Evolutionary conservation across 1,139 yeast species (phyloP), one percentile per base, ranked within the genome.

Genomic region (Pichia sp.): DNA sequence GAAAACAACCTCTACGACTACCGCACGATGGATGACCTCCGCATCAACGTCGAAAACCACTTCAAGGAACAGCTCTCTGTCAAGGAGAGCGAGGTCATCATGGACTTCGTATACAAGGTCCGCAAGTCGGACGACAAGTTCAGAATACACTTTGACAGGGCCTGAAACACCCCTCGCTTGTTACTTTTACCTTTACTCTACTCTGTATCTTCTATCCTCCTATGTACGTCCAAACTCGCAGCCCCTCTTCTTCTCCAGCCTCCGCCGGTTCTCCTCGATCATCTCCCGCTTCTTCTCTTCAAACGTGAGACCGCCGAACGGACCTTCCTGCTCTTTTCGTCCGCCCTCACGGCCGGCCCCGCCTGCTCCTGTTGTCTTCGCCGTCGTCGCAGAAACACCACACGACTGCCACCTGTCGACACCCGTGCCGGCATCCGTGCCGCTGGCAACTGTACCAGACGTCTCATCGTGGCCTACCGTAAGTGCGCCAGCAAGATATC

Each of bases 91-190:
- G 96, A 89, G 64, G 80, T 84, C 45, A 81, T 89, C 46, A 85
- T 93, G 46, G 87, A 85, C 62, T 89, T 89, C 64, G 74, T 89
- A 56, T 89, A 89, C 70, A 82, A 85, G 61, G 89, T 86, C 53
- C 80, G 80, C 64, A 83, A 87, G 65, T 85, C 84, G 60, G 82
- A 81, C 61, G 66, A 67, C 45, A 65, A 65, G 53, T 68, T 68
- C 54, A 63, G 67, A 54, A 57, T 67, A 57, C 64, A 66, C 57
- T 67, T 68, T 48, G 70, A 66, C 56, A 63, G 62, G 52, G 50
- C 54, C n/a, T 53, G 44, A 24, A 41, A 5, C 27, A n/a, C 41
- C n/a, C 17, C 41, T 34, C 41, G 17, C 17, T 10, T 6, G 17
- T 36, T n/a, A n/a, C n/a, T n/a, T 41, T 9, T 40, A 12, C 27